Base-by-base conservation (phyloP, 1,284 basidiomycete genomes). In the Moniliella sp. region DNA sequence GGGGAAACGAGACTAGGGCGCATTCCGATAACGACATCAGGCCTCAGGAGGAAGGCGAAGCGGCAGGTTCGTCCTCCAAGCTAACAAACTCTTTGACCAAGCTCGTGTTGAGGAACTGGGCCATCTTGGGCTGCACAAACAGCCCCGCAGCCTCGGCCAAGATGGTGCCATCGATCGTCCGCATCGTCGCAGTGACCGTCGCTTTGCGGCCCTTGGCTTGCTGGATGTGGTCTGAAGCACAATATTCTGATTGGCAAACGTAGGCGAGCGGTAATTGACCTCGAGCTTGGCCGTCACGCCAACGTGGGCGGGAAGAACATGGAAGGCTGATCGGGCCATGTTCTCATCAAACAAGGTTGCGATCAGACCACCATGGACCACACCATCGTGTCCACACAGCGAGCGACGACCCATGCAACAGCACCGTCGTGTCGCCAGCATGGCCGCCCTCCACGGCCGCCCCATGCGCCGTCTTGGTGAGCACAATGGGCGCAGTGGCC, bases 301-400 rank as follows among this genome's bases (percentile, higher is more conserved):
- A 29, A 93, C 75, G 53, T 78, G 75, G 18, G 77, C 75, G 0
- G 83, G 82, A 0, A 93, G 39, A 11, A 39, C 43, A 39, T 51
- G 32, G 32, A 41, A 37, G 27, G 35, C 83, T 41, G 74, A 76
- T 37, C 86, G 65, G 0, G 74, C 84, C 25, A 93, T 61, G 2
- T 69, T 69, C 65, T 94, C 86, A 49, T 94, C 86, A 36, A 88
- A 64, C 3, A 94, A 63, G 0, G 83, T 93, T 16, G 83, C 81
- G 15, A 93, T 66, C 39, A 94, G 57, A 1, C 88, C 88, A 0
- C 88, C 88, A 56, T 94, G 88, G 1, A 93, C 65, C 42, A 94
- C 80, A 0, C 84, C 84, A 59, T 88, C 82, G 48, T 88, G 82
- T 0, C 63, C 81, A 53, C 86, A 93, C 31, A 94, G 50, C 3